A percentile compares a stretch with the other conserved stretches of the same genome.
Conservation (phyloP, 2,329 filamentous ascomycete genomes). For the Teratosphaeria epicoccoides region DNA sequence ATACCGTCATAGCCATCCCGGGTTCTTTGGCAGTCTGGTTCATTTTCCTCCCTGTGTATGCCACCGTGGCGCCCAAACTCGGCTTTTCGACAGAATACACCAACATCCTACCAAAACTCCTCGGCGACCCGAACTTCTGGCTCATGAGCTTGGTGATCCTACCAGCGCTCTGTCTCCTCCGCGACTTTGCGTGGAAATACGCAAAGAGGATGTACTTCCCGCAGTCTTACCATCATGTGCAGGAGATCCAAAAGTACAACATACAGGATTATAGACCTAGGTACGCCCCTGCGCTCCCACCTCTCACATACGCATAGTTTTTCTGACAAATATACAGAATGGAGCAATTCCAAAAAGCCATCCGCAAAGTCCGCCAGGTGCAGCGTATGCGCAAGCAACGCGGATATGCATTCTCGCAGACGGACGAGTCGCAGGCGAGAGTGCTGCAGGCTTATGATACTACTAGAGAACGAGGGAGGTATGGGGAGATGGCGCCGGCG, state of each 20-base stretch:
- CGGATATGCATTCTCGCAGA: conserved; percentile 95
- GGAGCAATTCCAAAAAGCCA: conserved; percentile 99
- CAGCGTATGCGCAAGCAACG: conserved; percentile 99
- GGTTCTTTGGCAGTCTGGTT: conserved; percentile 90
- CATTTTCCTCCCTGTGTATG: conserved; percentile 79
- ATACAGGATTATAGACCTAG: conserved; percentile 96
- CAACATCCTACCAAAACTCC: conserved; percentile 71
- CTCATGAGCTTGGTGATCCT: conserved; percentile 72
- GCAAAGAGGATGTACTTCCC: conserved; percentile 94
- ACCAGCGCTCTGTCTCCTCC: conserved; percentile 67
- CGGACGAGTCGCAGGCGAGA: conserved; percentile 89
- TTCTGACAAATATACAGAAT: conserved; percentile 48
- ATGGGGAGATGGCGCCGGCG: conserved; percentile 78
- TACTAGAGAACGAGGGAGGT: conserved; percentile 77
- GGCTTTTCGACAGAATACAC: conserved; percentile 73
- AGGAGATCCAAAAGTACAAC: conserved; percentile 99
- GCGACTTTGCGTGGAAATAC: conserved; percentile 96
- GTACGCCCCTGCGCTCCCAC: conserved; percentile 39
- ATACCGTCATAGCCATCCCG: conserved; percentile 88
- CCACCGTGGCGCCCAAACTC: conserved; percentile 70
- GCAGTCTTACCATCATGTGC: conserved; percentile 93
- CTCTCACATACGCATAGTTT: conserved; percentile 2
- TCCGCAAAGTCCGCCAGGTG: conserved; percentile 94
- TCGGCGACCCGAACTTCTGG: conserved; percentile 79
- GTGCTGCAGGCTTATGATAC: conserved; percentile 97